These are phyloP conservation scores for Akanthomyces lecanii DNA, from an alignment of 2,329 filamentous ascomycete species.

Conservation along the genomic window DNA sequence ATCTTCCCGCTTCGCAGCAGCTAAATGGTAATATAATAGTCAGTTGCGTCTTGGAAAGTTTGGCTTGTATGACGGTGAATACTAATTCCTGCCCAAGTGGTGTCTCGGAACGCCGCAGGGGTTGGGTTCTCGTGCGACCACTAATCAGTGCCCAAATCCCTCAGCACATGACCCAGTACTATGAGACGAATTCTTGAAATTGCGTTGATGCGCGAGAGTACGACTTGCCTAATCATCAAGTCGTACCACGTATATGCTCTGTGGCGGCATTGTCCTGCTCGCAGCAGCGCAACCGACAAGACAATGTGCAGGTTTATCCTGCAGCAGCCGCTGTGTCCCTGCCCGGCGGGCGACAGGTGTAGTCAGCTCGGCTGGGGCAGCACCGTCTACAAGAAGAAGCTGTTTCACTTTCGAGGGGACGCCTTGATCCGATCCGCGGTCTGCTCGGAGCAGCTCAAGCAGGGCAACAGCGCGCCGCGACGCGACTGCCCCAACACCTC, in stretches of 20 bases:
- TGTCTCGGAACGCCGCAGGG: slow-evolving; percentile 1
- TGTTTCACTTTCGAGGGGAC: background rate
- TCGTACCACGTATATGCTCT: too few relatives aligned
- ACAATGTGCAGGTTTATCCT: background rate
- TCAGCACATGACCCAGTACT: background rate
- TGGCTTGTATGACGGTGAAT: too few relatives aligned
- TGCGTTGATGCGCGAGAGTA: too few relatives aligned
- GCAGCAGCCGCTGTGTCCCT: slow-evolving; percentile 4
- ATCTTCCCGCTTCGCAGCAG: too few relatives aligned
- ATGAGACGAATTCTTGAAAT: background rate
- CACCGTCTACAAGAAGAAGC: slow-evolving; percentile 6
- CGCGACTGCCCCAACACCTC: slow-evolving; percentile 6
- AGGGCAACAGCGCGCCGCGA: background rate
- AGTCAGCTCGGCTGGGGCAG: background rate
- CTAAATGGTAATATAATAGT: too few relatives aligned
- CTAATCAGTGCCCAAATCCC: background rate
- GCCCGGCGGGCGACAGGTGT: background rate
- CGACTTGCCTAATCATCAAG: too few relatives aligned
- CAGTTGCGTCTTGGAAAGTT: too few relatives aligned
- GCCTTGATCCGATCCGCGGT: background rate
- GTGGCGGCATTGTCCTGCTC: too few relatives aligned
- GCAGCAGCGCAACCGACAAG: background rate
- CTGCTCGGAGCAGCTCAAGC: background rate
- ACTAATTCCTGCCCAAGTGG: background rate
- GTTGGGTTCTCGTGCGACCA: background rate